A percentile compares a stretch with the other conserved stretches of the same genome.
phyloP scores from a whole-genome alignment of 441 rosid species.

The Bocquillonia castaneifolia region DNA sequence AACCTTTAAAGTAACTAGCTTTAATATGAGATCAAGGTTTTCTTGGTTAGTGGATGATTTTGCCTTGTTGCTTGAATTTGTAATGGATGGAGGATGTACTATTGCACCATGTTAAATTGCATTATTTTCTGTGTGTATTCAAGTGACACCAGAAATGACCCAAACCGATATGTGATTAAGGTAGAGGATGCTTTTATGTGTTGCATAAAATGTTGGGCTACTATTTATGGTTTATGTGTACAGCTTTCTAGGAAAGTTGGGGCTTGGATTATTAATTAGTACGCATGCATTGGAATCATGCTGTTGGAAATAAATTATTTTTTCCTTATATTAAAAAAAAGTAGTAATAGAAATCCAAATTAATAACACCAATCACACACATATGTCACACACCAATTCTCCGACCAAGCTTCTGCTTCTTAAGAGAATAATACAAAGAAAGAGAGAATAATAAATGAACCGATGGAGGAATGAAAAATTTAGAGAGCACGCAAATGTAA shows the following conservation, averaged over 20 bases:
- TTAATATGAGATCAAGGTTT: conserved; percentile 18
- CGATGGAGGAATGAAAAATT: background rate
- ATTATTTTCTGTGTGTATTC: too few species aligned
- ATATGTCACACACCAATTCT: too few species aligned
- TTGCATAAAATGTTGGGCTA: too few species aligned
- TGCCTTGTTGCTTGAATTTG: background rate
- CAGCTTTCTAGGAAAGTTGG: background rate
- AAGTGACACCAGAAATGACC: too few species aligned
- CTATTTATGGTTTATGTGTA: too few species aligned
- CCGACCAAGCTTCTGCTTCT: too few species aligned
- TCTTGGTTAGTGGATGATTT: background rate
- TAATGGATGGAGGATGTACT: background rate
- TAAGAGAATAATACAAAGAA: too few species aligned
- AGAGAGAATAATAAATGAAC: background rate
- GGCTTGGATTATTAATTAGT: background rate
- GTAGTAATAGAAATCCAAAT: conserved; percentile 20
- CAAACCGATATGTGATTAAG: too few species aligned
- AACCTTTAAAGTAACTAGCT: conserved; percentile 12
- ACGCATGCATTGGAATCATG: background rate
- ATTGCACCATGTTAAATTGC: too few species aligned
- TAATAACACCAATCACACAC: conserved; percentile 19
- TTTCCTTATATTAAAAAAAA: conserved; percentile 20
- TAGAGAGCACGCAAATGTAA: conserved; percentile 7
- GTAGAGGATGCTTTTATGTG: too few species aligned
- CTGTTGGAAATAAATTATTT: background rate